Base-by-base conservation (phyloP, 768 basidiomycete species). In the Mycena kentingensis region DNA sequence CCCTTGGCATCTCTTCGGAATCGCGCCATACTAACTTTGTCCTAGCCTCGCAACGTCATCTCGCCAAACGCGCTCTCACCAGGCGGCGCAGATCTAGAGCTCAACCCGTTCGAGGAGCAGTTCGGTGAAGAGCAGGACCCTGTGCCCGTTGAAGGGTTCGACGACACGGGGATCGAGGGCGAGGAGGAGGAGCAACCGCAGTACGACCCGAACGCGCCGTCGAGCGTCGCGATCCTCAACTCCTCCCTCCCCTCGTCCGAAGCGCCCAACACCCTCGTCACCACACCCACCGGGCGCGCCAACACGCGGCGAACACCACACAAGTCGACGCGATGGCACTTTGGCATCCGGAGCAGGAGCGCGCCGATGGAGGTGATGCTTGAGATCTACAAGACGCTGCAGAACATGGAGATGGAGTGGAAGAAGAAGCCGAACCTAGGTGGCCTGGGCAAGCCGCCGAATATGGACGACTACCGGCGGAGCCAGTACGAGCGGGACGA, bases 291-390 rank as follows among this genome's bases (percentile, higher is more conserved):
- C 7, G 57, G 58, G 1, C 54, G 58, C 26, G 54, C 54, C 5
- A 60, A 56, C 44, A 49, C 41, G n/a, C 46, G 58, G 6, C 54
- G 79, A 75, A 16, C 77, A 74, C 58, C 71, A n/a, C n/a, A n/a
- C 70, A 28, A 76, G 42, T 26, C 52, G 13, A 50, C 57, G 16
- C 52, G 93, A 58, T 98, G 97, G 97, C 97, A 99, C 67, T 99
- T 98, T 64, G 97, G 97, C 7, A 98, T 99, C 34, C 81, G 97
- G 27, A 94, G 91, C 61, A 80, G 95, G 53, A 89, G 86, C 52
- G 92, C 94, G 27, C 97, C 95, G 19, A 96, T 98, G 91, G 97
- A 99, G 69, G 96, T 99, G 21, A 98, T 99, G 95, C 73, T 97
- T 22, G 96, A 98, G 78, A 97, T 99, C 46, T 98, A 99, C 71